These are phyloP conservation scores for Colletotrichum graminicola DNA, from an alignment of 2,329 filamentous ascomycete genomes.

Conservation along the genomic window DNA sequence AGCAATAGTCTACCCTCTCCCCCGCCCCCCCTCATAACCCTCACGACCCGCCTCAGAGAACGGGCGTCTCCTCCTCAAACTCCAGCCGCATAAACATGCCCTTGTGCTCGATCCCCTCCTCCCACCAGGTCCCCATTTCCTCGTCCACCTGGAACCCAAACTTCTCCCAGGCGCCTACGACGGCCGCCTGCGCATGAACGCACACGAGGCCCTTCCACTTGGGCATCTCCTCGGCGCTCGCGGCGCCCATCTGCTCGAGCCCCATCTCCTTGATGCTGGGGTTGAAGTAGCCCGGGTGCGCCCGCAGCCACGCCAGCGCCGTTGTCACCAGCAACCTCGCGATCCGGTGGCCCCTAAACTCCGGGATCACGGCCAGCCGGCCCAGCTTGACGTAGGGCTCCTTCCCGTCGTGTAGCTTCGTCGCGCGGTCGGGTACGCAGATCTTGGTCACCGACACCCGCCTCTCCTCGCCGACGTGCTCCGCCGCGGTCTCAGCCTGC, in stretches of 20 bases:
- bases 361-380: slow-evolving; percentile 76
- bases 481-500: slow-evolving; percentile 43
- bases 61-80: slow-evolving; percentile 43
- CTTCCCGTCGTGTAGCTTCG: slow-evolving; percentile 67
- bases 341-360: slow-evolving; percentile 75
- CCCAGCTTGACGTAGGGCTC: slow-evolving; percentile 89
- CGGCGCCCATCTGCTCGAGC: slow-evolving; percentile 58
- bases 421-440: slow-evolving; percentile 56
- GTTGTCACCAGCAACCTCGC: slow-evolving; percentile 75
- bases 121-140: slow-evolving; percentile 80
- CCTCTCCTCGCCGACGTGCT: slow-evolving; percentile 41
- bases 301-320: slow-evolving; percentile 75
- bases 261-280: slow-evolving; percentile 60
- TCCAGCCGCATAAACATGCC: slow-evolving; percentile 78
- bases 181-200: slow-evolving; percentile 80
- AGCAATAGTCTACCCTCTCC: too few species aligned
- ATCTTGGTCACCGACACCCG: slow-evolving; percentile 10
- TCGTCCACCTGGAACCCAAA: slow-evolving; percentile 82
- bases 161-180: slow-evolving; percentile 74
- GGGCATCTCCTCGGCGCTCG: slow-evolving; percentile 57
- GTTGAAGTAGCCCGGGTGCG: slow-evolving; percentile 70
- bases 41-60: not conserved
- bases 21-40: not conserved
- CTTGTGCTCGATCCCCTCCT: slow-evolving; percentile 87
- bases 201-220: slow-evolving; percentile 73